Conservation (phyloP, 768 basidiomycete species). For the Rossbeevera mucosa region DNA sequence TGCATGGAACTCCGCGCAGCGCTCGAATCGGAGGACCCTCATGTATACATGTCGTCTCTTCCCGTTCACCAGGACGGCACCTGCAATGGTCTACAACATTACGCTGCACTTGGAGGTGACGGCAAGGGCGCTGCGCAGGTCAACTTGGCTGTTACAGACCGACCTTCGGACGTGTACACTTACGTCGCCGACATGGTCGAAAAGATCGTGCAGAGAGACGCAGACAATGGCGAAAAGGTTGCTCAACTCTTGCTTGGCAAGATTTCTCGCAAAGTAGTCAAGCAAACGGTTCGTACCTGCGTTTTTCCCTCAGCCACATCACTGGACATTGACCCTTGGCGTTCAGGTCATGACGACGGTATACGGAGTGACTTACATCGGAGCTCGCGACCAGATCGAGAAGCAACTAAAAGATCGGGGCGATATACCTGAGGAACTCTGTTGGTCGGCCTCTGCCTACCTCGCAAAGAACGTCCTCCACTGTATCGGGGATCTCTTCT, state of each 20-base stretch:
- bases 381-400: constrained; percentile 93
- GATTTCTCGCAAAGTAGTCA: constrained; percentile 90
- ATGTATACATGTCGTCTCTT: constrained; percentile 57
- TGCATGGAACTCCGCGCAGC: constrained; percentile 88
- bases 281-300: constrained; percentile 75
- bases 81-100: constrained; percentile 97
- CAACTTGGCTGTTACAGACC: constrained; percentile 78
- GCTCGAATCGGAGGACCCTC: constrained; percentile 61
- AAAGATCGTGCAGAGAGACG: constrained; percentile 53
- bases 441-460: constrained; percentile 72
- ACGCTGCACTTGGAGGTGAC: constrained; percentile 96
- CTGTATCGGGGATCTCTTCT: constrained; percentile 90
- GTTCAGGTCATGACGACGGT: constrained; percentile 95
- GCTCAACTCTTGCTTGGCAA: constrained; percentile 70
- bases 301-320: neutral
- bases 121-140: constrained; percentile 84
- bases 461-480: constrained; percentile 72
- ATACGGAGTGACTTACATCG: constrained; percentile 94
- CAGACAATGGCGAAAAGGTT: constrained; percentile 42
- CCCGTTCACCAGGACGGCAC: constrained; percentile 98
- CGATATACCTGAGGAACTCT: constrained; percentile 66
- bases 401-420: constrained; percentile 75
- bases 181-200: constrained; percentile 88
- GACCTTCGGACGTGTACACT: constrained; percentile 93
- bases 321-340: neutral